phyloP scores from a whole-genome alignment of 2,329 filamentous ascomycete genomes.

The Cercospora sp. region DNA sequence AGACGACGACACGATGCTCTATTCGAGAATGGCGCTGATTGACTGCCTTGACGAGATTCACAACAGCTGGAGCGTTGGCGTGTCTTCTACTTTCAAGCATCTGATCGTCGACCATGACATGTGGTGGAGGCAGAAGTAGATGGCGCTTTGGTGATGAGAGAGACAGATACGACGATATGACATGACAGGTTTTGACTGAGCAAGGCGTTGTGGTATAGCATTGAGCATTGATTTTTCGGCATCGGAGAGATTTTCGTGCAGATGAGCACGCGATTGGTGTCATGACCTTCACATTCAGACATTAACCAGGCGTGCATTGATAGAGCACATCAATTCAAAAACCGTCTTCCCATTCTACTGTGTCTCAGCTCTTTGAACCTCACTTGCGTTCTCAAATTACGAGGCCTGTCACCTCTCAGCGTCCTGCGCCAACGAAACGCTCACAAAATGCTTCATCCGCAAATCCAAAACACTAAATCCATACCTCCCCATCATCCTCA shows the following conservation, averaged over 20 bases:
- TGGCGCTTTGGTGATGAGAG: background rate
- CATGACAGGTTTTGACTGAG: background rate
- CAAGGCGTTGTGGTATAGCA: background rate
- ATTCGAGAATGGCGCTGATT: background rate
- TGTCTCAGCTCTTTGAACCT: background rate
- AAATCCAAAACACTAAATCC: background rate
- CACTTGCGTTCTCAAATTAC: background rate
- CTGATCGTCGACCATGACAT: background rate
- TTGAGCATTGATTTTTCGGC: background rate
- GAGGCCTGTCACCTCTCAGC: background rate
- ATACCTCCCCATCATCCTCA: background rate
- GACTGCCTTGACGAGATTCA: slow-evolving; percentile 8
- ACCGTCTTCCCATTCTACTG: background rate
- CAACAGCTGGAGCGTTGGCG: background rate
- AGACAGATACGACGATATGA: background rate
- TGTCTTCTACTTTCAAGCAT: background rate
- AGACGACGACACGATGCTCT: background rate
- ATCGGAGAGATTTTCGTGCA: background rate
- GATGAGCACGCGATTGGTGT: background rate
- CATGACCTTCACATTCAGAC: background rate
- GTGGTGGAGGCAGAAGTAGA: slow-evolving; percentile 3
- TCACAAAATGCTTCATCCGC: background rate
- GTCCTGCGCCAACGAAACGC: background rate
- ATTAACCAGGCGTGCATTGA: background rate
- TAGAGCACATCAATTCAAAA: background rate